Evolutionary conservation across 2,329 filamentous ascomycete species (phyloP).

Genomic region (Fusarium domesticum): DNA sequence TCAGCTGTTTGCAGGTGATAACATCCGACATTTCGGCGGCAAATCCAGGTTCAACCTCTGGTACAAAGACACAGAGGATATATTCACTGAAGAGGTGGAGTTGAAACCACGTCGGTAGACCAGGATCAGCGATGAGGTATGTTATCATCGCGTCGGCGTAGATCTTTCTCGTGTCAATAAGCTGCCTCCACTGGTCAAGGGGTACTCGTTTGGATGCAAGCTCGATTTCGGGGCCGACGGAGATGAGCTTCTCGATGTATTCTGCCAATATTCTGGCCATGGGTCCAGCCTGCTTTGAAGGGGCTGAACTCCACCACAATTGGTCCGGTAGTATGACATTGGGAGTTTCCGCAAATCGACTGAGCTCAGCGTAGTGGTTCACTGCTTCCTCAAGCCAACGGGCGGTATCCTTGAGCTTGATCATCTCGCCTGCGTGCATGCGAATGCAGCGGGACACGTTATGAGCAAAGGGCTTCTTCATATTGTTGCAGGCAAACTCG

Average conservation of each 20-base stretch:
- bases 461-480: slow-evolving; percentile 5
- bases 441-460: slow-evolving; percentile 12
- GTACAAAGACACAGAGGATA: background rate
- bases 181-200: background rate
- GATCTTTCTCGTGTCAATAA: background rate
- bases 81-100: background rate
- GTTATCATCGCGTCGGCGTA: background rate
- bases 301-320: too few relatives aligned
- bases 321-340: background rate
- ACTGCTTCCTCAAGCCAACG: slow-evolving; percentile 2
- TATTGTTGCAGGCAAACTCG: slow-evolving; percentile 3
- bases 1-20: background rate
- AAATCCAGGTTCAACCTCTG: background rate
- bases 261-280: too few relatives aligned
- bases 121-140: background rate
- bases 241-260: background rate
- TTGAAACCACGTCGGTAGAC: background rate
- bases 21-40: background rate
- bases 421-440: slow-evolving; percentile 4
- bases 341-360: background rate
- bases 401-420: background rate
- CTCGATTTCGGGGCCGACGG: background rate
- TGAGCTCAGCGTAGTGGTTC: background rate
- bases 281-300: too few relatives aligned
- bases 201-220: background rate